A percentile compares a stretch with the other conserved stretches of the same genome.
These are phyloP conservation scores for Melaleuca quinquenervia DNA, from an alignment of 345 rosid species.

Conservation along the genomic window DNA sequence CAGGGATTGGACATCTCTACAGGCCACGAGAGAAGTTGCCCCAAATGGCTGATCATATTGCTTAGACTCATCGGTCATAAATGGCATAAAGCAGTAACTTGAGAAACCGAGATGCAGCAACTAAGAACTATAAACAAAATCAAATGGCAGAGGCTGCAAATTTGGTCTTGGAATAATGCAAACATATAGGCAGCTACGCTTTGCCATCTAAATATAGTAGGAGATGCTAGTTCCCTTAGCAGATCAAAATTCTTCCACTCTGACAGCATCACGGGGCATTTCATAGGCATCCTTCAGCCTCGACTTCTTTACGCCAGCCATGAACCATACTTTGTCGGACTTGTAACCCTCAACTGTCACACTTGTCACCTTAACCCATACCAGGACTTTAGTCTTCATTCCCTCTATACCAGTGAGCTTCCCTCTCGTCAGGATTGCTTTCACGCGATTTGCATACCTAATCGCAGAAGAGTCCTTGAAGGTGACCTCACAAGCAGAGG, in stretches of 20 bases:
- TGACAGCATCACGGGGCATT: conserved; percentile 41
- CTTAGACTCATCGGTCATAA: neutral
- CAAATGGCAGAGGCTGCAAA: neutral
- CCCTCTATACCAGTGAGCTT: conserved; percentile 81
- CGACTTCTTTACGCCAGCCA: conserved; percentile 87
- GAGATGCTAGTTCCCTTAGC: neutral
- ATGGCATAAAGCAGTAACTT: neutral
- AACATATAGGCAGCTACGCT: neutral
- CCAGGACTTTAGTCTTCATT: conserved; percentile 89
- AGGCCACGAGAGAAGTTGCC: neutral
- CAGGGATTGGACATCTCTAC: neutral
- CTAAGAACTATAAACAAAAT: neutral
- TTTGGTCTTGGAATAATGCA: neutral
- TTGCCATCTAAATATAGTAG: neutral
- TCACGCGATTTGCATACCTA: conserved; percentile 75
- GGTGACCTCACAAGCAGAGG: conserved; percentile 68
- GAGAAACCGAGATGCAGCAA: neutral
- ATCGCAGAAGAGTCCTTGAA: conserved; percentile 82
- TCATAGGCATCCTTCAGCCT: conserved; percentile 63
- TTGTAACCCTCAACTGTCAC: conserved; percentile 61
- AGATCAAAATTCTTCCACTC: conserved; percentile 66
- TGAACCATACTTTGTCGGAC: conserved; percentile 92
- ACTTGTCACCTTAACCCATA: conserved; percentile 84
- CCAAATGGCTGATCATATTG: neutral
- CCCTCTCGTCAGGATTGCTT: conserved; percentile 62